phyloP scores from a whole-genome alignment of 1,284 basidiomycete genomes.

The Rhodotorula sp. region DNA sequence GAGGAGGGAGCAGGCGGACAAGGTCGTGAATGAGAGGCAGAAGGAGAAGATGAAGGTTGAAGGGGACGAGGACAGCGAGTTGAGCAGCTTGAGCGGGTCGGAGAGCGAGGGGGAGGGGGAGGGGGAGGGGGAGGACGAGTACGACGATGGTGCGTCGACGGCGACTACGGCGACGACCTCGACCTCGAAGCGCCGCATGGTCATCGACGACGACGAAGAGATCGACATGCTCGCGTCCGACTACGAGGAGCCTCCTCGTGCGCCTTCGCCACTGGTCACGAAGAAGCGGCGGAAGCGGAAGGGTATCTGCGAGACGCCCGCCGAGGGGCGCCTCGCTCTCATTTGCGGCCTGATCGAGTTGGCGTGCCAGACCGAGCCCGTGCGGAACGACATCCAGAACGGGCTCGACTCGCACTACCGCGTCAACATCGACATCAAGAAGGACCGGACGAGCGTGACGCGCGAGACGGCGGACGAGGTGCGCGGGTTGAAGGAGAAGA shows the following conservation, averaged over 20 bases:
- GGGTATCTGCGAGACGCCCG: slow-evolving; percentile 12
- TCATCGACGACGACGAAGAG: slow-evolving; percentile 4
- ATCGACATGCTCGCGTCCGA: slow-evolving; percentile 10
- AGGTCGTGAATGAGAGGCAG: background rate
- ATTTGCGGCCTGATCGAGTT: slow-evolving; percentile 17
- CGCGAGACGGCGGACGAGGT: slow-evolving; percentile 2
- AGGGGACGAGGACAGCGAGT: background rate
- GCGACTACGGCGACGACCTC: background rate
- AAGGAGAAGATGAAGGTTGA: background rate
- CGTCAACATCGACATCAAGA: background rate
- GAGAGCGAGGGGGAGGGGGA: background rate
- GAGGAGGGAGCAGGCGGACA: background rate
- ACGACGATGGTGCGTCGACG: background rate
- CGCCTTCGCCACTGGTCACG: background rate
- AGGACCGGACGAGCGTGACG: background rate
- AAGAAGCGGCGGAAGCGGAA: slow-evolving; percentile 7
- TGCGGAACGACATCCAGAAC: slow-evolving; percentile 6
- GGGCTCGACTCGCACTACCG: background rate
- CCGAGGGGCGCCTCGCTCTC: slow-evolving; percentile 17
- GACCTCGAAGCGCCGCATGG: background rate
- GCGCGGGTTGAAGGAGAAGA: slow-evolving; percentile 1
- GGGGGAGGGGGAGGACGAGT: background rate
- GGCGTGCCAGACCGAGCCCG: slow-evolving; percentile 3
- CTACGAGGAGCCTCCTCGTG: slow-evolving; percentile 6
- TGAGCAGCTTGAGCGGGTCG: slow-evolving; percentile 4